These are phyloP conservation scores for Chalaropsis ovoidea DNA, from an alignment of 2,329 filamentous ascomycete genomes.

Conservation along the genomic window DNA sequence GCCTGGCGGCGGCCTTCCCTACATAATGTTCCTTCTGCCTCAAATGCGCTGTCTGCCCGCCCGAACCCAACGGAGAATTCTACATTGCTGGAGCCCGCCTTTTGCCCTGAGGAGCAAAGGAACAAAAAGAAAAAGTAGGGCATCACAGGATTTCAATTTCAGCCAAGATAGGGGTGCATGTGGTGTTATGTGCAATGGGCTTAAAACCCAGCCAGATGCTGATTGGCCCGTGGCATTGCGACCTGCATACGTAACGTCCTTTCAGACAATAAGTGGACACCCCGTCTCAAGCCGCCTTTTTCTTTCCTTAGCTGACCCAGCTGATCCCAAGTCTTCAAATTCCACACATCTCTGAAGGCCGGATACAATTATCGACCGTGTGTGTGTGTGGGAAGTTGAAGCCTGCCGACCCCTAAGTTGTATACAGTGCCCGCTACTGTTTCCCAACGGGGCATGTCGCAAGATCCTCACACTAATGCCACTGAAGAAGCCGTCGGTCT, in stretches of 20 bases:
- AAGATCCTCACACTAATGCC: too few species aligned
- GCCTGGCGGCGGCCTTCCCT: not conserved
- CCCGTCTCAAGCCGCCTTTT: not conserved
- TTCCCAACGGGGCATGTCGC: not conserved
- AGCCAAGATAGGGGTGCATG: not conserved
- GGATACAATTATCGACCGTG: too few species aligned
- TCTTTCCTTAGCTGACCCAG: not conserved
- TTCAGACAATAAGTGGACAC: not conserved
- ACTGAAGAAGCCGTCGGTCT: too few species aligned
- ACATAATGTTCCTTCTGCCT: not conserved
- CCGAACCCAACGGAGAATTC: not conserved
- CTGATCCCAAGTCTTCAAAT: not conserved
- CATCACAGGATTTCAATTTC: not conserved
- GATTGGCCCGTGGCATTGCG: not conserved
- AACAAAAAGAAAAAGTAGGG: not conserved
- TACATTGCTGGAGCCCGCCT: not conserved
- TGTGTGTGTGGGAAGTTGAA: too few species aligned
- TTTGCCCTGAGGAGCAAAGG: not conserved
- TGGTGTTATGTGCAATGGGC: not conserved
- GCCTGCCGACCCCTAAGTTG: not conserved
- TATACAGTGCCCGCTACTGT: not conserved
- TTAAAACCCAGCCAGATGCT: not conserved
- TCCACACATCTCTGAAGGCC: too few species aligned
- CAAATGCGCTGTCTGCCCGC: too few species aligned
- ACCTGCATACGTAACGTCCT: slow-evolving; percentile 13